Evolutionary conservation across 2,329 filamentous ascomycete genomes (phyloP).

Genomic region (Hypoxylon sp.): DNA sequence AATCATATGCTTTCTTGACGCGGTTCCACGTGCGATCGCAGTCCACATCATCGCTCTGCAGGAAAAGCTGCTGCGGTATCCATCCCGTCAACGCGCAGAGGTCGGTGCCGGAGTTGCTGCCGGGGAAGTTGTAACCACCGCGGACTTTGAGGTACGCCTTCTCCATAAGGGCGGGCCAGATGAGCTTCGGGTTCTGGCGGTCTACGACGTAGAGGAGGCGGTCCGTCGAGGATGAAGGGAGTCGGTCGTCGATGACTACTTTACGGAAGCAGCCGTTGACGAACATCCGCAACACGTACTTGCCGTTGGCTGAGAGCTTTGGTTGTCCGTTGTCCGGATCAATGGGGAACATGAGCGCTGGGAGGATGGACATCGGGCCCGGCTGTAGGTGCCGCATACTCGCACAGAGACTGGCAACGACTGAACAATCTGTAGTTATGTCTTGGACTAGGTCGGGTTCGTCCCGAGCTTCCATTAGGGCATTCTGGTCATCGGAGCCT

Average conservation of each 20-base stretch:
- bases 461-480: constrained; percentile 58
- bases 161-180: constrained; percentile 94
- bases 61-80: constrained; percentile 95
- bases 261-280: constrained; percentile 95
- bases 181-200: constrained; percentile 80
- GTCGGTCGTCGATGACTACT: constrained; percentile 88
- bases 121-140: constrained; percentile 97
- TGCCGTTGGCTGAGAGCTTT: constrained; percentile 80
- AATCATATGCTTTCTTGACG: constrained; percentile 79
- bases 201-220: constrained; percentile 90
- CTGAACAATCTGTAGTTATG: constrained; percentile 95
- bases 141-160: constrained; percentile 97
- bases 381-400: constrained; percentile 78
- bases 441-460: constrained; percentile 92
- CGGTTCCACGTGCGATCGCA: constrained; percentile 83
- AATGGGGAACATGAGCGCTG: constrained; percentile 82
- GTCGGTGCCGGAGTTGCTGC: constrained; percentile 96
- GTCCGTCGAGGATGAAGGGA: constrained; percentile 82
- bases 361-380: constrained; percentile 77
- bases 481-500: constrained; percentile 46
- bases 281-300: constrained; percentile 91
- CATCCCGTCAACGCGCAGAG: constrained; percentile 93
- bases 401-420: constrained; percentile 94
- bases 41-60: constrained; percentile 87
- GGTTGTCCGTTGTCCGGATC: constrained; percentile 72